Evolutionary conservation across 768 basidiomycete species (phyloP), one percentile per base, ranked within the genome.

Genomic region (Leccinum boreale): DNA sequence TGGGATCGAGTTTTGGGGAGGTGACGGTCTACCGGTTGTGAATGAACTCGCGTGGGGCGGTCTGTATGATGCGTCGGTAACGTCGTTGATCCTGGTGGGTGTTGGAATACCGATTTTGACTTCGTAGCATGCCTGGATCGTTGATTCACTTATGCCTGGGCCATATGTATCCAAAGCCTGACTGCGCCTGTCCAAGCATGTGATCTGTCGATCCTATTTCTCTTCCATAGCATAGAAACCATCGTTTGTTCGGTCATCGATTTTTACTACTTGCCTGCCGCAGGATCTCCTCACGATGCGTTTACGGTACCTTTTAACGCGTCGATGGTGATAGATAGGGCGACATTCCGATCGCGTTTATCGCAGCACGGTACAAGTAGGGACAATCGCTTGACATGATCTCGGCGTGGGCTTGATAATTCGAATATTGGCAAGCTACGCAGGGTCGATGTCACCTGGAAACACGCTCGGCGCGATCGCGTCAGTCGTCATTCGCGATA

Each of bases 1-100:
- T 86, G 21, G 84, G 81, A 5, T 79, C 81, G 42, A 77, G 74
- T 55, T 75, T 73, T 57, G 85, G 85, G 15, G 57, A 66, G 46
- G 73, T 85, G 14, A 73, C 73, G 21, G 65, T 85, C 45, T 67
- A 62, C 46, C 60, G 58, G 14, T 45, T 70, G 47, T 70, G 48
- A 70, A 29, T 39, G 23, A 29, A n/a, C 12, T 10, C 28, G 24
- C 33, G 47, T 31, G 33, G 29, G 19, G 26, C 31, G n/a, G n/a
- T 28, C n/a, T 26, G 60, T 45, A 23, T 46, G 33, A 6, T 19
- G 12, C n/a, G 33, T 54, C 36, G 42, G 24, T 39, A 39, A 39
- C 17, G 36, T 39, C 4, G 15, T 39, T 15, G 39, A 39, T 52
- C 19, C 17, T 14, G 19, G 15, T 46, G 26, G 8, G 42, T 26